Base-by-base conservation (phyloP, 176 grass and related monocot genomes). In the Oryza longistaminata region DNA sequence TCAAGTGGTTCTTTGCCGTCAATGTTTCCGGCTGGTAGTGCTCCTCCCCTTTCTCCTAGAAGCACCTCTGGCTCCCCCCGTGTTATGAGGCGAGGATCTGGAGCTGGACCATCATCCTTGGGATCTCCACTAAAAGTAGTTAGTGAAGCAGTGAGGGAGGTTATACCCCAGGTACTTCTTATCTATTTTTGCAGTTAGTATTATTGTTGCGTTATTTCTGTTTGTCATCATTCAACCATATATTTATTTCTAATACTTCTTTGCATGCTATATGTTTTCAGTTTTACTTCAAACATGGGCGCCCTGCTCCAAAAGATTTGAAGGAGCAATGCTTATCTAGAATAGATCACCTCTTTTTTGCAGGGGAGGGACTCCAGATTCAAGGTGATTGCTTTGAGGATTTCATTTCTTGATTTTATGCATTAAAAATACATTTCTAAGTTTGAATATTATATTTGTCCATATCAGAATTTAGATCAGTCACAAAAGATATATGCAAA, bases 231-330 rank as follows among this genome's bases (percentile, higher is more conserved):
- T 60, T 60, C 61, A 50, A 78, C 3, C 0, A 0, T 22, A 0
- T 22, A 0, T 40, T 15, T 39, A 68, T 6, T 75, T 74, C 62
- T 88, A 24, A 58, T 81, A 85, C 27, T 84, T 87, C 42, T 88
- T 88, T 71, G 69, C 68, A 14, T 79, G 71, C 21, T 78, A 50
- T 80, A 5, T 74, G 33, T 86, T 88, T 15, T 24, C 81, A 99
- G 97, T 99, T 99, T 76, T 99, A 99, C 81, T 99, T 99, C 84
- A 92, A 96, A 82, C 77, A 99, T 89, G 97, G 97, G 19, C 78
- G 86, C 69, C 97, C 97, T 78, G 88, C 91, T 81, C 70, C 91
- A 61, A 96, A 91, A 81, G 97, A 94, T 76, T 62, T 96, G 68
- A 92, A 88, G 85, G 97, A 99, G 85, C 97, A 96, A 53, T 99